These are phyloP conservation scores for Chrysopogon serrulatus DNA, from an alignment of 176 grass and related monocot species.

Conservation along the genomic window DNA sequence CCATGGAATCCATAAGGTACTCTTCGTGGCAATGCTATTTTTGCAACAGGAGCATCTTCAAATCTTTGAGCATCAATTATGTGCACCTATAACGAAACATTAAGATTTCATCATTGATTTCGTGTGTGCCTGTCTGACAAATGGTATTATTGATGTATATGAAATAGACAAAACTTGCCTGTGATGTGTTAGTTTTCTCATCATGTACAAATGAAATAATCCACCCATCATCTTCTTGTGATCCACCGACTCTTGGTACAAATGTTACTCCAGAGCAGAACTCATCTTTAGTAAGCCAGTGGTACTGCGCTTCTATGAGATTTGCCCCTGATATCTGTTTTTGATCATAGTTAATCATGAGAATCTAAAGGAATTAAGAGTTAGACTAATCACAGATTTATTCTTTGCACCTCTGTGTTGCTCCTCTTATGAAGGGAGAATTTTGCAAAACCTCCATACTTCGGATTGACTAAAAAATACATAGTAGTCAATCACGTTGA, in stretches of 20 bases:
- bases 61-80: constrained; percentile 41
- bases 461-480: constrained; percentile 30
- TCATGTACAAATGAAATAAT: constrained; percentile 47
- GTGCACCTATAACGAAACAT: constrained; percentile 19
- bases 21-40: constrained; percentile 44
- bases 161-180: constrained; percentile 20
- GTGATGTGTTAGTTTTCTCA: constrained; percentile 35
- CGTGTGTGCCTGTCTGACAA: neutral
- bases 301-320: constrained; percentile 21
- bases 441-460: constrained; percentile 49
- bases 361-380: neutral
- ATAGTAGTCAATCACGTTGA: neutral
- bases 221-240: constrained; percentile 51
- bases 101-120: neutral
- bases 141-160: neutral
- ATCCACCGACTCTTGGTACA: constrained; percentile 39
- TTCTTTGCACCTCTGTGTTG: constrained; percentile 9
- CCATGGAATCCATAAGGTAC: constrained; percentile 54
- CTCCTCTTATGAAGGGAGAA: constrained; percentile 24
- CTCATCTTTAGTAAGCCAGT: constrained; percentile 27
- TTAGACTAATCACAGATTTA: neutral
- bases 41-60: constrained; percentile 32
- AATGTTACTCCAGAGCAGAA: constrained; percentile 57
- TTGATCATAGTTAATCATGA: neutral
- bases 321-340: neutral